Percentiles rank a stretch among this genome's conserved stretches.
Conservation (phyloP, 2,329 filamentous ascomycete species). For the Alternaria longipes region DNA sequence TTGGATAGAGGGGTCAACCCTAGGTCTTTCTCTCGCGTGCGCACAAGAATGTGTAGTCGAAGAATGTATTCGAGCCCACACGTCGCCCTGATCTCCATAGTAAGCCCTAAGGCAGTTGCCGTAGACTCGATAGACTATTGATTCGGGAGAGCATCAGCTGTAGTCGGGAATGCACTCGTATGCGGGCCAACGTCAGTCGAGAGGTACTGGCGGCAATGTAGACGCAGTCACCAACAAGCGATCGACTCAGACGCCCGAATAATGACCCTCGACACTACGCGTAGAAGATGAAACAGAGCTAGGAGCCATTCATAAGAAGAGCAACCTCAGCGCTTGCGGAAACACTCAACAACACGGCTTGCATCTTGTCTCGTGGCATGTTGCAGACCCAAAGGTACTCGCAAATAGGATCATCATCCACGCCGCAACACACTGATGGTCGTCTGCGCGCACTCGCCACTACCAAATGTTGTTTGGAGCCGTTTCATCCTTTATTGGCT, state of each 20-base stretch:
- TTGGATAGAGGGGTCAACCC: slow-evolving; percentile 16
- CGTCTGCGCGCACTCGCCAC: slow-evolving; percentile 15
- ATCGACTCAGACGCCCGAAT: slow-evolving; percentile 35
- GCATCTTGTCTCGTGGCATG: slow-evolving; percentile 23
- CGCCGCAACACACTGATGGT: slow-evolving; percentile 26
- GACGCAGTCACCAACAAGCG: slow-evolving; percentile 24
- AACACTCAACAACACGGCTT: slow-evolving; percentile 16
- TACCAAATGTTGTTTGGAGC: not conserved
- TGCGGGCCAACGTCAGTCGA: slow-evolving; percentile 13
- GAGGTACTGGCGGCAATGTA: slow-evolving; percentile 20
- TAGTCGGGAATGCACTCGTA: slow-evolving; percentile 5
- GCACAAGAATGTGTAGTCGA: slow-evolving; percentile 27
- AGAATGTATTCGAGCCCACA: not conserved
- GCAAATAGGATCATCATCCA: slow-evolving; percentile 11
- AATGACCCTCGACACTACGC: slow-evolving; percentile 33
- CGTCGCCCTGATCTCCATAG: not conserved
- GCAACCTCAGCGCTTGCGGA: slow-evolving; percentile 43
- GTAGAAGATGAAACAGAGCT: slow-evolving; percentile 42
- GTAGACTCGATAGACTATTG: not conserved
- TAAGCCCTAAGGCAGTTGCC: not conserved
- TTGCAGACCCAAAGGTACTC: not conserved
- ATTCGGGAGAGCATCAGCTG: slow-evolving; percentile 1
- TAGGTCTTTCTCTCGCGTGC: slow-evolving; percentile 35
- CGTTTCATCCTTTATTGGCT: slow-evolving; percentile 10
- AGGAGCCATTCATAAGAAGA: slow-evolving; percentile 35